phyloP scores from a whole-genome alignment of 2,329 filamentous ascomycete genomes.

The Aureobasidium sp. region DNA sequence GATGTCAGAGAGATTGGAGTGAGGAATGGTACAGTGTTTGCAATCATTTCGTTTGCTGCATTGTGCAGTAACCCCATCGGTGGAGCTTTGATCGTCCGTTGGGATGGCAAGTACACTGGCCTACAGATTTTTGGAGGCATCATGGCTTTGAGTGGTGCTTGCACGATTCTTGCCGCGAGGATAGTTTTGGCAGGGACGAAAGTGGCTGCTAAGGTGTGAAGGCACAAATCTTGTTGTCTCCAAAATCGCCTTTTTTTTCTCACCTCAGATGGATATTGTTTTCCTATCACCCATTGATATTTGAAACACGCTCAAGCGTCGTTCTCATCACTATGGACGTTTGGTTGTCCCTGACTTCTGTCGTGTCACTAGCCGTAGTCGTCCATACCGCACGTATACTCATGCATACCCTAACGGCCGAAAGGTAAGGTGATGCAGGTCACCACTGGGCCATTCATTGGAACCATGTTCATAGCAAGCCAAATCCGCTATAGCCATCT shows the following conservation, averaged over 20 bases:
- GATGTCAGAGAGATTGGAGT: slow-evolving; percentile 59
- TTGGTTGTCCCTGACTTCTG: no score
- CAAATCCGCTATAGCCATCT: not conserved
- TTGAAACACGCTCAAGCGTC: no score
- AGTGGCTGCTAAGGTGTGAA: slow-evolving; percentile 10
- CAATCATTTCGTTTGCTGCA: slow-evolving; percentile 54
- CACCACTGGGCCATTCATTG: not conserved
- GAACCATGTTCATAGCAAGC: not conserved
- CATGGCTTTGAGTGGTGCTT: slow-evolving; percentile 38
- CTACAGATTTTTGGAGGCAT: slow-evolving; percentile 60
- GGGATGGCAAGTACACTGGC: slow-evolving; percentile 48
- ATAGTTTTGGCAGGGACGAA: slow-evolving; percentile 27
- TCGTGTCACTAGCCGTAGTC: no score
- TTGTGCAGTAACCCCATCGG: slow-evolving; percentile 49
- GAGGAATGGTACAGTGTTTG: slow-evolving; percentile 57
- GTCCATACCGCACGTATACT: not conserved
- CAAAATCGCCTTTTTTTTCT: no score
- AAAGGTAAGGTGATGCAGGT: not conserved
- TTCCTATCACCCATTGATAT: not conserved
- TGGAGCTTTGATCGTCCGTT: slow-evolving; percentile 44
- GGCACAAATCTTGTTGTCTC: no score
- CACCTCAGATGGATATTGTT: not conserved
- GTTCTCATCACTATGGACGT: no score
- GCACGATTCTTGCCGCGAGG: slow-evolving; percentile 32
- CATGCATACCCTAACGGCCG: not conserved